Base-by-base conservation (phyloP, 768 basidiomycete genomes). In the Suillus discolor region DNA sequence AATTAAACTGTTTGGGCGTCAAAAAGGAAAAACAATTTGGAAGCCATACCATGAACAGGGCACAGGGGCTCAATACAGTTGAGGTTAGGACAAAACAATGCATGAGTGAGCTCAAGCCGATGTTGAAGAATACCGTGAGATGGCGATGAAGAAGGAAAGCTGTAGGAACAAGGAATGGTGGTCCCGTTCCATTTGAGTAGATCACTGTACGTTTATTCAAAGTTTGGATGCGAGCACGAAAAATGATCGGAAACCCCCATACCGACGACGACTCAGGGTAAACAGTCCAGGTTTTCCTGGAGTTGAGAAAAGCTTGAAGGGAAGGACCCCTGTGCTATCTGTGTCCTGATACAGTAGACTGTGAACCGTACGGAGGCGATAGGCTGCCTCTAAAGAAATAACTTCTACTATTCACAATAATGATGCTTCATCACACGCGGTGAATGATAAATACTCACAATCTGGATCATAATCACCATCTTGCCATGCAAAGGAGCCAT, bases 401-500 rank as follows among this genome's bases (percentile, higher is more conserved):
- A 82, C 75, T 73, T 88, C 85, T 69, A 80, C 84, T 86, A 62
- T 23, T 61, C 28, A 60, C 57, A 42, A 60, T 28, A 7, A 42
- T 31, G 18, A 60, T 13, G 12, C 13, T 31, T 20, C 11, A 20
- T 42, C 3, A 18, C 18, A 28, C 36, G 11, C 57, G 47, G 42
- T 23, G 53, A 13, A 42, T 16, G 15, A 49, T 49, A 44, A 18
- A 51, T 16, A 70, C 82, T 72, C 67, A 84, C 85, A 64, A 66
- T 85, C 82, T 36, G 81, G 78, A 67, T 81, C 77, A 39, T 67
- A 66, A 63, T 79, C 45, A 1, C 65, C 47, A 1, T 65, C 47
- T 67, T 86, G 81, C 90, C 91, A 92, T 0, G 81, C 81, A 61
- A 87, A 78, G 2, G 72, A 71, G 11, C 70, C 72, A 72, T 89